phyloP scores from a whole-genome alignment of 2,329 filamentous ascomycete species.

The Phialemonium atrogriseum region DNA sequence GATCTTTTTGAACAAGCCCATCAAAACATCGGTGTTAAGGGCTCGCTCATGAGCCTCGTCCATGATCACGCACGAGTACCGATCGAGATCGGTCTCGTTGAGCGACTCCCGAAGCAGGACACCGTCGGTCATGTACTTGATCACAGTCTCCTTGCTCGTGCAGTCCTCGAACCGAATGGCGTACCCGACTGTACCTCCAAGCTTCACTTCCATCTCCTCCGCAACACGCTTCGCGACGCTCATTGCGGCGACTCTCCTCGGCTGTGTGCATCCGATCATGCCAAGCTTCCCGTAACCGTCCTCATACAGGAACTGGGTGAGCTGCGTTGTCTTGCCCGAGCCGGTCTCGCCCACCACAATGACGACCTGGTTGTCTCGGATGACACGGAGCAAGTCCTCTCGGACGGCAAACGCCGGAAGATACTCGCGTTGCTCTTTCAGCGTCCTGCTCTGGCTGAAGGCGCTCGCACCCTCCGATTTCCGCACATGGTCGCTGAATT shows the following conservation, averaged over 20 bases:
- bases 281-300: slow-evolving; percentile 84
- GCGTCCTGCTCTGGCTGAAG: slow-evolving; percentile 86
- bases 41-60: slow-evolving; percentile 97
- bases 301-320: slow-evolving; percentile 93
- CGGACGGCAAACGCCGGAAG: slow-evolving; percentile 93
- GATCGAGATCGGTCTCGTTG: slow-evolving; percentile 85
- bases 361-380: slow-evolving; percentile 92
- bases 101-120: slow-evolving; percentile 88
- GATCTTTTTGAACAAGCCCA: slow-evolving; percentile 97
- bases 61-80: slow-evolving; percentile 98
- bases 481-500: slow-evolving; percentile 87
- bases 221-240: slow-evolving; percentile 96
- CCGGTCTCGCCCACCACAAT: slow-evolving; percentile 97
- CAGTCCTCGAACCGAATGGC: slow-evolving; percentile 98
- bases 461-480: slow-evolving; percentile 77
- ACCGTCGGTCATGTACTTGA: slow-evolving; percentile 99
- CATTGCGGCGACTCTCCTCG: slow-evolving; percentile 94
- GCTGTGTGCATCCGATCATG: slow-evolving; percentile 94
- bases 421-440: slow-evolving; percentile 86
- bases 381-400: slow-evolving; percentile 84
- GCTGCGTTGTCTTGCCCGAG: slow-evolving; percentile 93
- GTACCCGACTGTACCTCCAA: slow-evolving; percentile 86
- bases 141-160: slow-evolving; percentile 87
- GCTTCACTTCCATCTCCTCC: slow-evolving; percentile 93
- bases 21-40: slow-evolving; percentile 91